A percentile compares a stretch with the other conserved stretches of the same genome.
phyloP scores from a whole-genome alignment of 805 yeast genomes.

The Nakazawaea ishiwadae region DNA sequence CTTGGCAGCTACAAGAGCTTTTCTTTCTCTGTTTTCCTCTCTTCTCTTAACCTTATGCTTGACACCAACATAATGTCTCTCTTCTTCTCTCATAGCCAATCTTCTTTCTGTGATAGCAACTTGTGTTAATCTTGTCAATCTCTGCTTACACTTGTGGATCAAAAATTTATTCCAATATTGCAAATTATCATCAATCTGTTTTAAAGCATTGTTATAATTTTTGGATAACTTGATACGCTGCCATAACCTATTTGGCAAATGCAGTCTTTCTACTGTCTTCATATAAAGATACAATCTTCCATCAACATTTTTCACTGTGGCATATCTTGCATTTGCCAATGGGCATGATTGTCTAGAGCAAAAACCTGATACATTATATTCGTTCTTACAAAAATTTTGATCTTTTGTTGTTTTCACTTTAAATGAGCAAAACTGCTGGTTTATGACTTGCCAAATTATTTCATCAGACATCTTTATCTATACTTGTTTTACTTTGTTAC shows the following conservation, averaged over 20 bases:
- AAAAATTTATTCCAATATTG: constrained; percentile 90
- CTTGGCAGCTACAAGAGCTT: constrained; percentile 94
- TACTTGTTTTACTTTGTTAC: background rate
- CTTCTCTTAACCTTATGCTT: constrained; percentile 93
- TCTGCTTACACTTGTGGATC: constrained; percentile 91
- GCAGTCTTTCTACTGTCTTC: constrained; percentile 97
- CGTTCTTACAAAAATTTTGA: constrained; percentile 92
- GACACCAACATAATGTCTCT: constrained; percentile 87
- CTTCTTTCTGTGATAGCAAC: constrained; percentile 94
- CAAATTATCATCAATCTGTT: constrained; percentile 82
- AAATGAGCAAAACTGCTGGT: constrained; percentile 93
- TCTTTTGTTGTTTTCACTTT: constrained; percentile 84
- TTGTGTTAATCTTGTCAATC: constrained; percentile 90
- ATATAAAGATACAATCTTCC: constrained; percentile 83
- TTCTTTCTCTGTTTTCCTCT: constrained; percentile 91
- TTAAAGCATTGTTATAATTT: constrained; percentile 82
- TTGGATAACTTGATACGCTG: constrained; percentile 87
- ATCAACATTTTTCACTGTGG: constrained; percentile 76
- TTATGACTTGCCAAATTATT: constrained; percentile 95
- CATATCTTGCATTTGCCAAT: constrained; percentile 86
- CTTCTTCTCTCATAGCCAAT: constrained; percentile 84
- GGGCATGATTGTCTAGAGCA: constrained; percentile 95
- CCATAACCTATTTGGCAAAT: constrained; percentile 91
- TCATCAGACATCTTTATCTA: constrained; percentile 50
- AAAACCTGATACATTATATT: constrained; percentile 90